A percentile compares a stretch with the other conserved stretches of the same genome.
These are phyloP conservation scores for Calonectria fujianensis DNA, from an alignment of 2,329 filamentous ascomycete species.

Conservation along the genomic window DNA sequence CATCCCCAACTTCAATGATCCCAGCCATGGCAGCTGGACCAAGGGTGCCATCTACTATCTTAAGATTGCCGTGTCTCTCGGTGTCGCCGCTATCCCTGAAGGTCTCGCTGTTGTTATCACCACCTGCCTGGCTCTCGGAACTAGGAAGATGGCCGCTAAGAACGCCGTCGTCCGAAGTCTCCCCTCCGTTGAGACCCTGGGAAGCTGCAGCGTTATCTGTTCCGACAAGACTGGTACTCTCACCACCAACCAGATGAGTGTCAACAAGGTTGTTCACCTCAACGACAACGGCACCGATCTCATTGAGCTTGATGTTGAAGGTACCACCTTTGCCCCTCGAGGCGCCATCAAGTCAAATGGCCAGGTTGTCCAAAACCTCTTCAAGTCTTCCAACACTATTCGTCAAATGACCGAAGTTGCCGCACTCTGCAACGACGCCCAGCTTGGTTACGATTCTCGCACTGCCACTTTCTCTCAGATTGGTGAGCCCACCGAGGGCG, in stretches of 20 bases:
- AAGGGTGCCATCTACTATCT: constrained; percentile 99
- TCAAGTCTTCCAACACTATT: constrained; percentile 83
- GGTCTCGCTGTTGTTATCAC: constrained; percentile 98
- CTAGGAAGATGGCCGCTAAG: constrained; percentile 98
- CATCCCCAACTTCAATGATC: constrained; percentile 96
- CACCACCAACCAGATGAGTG: constrained; percentile 99
- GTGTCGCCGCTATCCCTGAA: constrained; percentile 97
- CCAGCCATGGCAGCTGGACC: constrained; percentile 92
- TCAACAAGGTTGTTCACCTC: constrained; percentile 92
- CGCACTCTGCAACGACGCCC: constrained; percentile 91
- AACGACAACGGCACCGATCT: constrained; percentile 83
- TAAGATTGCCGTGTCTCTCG: constrained; percentile 98
- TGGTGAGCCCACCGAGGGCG: constrained; percentile 96
- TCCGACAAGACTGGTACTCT: constrained; percentile 99
- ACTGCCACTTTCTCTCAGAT: constrained; percentile 85
- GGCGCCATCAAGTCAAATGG: constrained; percentile 83
- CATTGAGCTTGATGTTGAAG: constrained; percentile 91
- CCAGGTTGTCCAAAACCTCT: constrained; percentile 80
- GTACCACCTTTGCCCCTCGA: constrained; percentile 92
- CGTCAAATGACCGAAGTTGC: constrained; percentile 84
- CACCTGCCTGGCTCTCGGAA: constrained; percentile 96
- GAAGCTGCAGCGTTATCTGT: constrained; percentile 99
- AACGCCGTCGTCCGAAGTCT: constrained; percentile 97
- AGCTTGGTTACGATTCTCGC: constrained; percentile 87
- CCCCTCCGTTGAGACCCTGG: constrained; percentile 96